Conservation (phyloP, 2,329 filamentous ascomycete genomes). For the Colletotrichum noveboracense region DNA sequence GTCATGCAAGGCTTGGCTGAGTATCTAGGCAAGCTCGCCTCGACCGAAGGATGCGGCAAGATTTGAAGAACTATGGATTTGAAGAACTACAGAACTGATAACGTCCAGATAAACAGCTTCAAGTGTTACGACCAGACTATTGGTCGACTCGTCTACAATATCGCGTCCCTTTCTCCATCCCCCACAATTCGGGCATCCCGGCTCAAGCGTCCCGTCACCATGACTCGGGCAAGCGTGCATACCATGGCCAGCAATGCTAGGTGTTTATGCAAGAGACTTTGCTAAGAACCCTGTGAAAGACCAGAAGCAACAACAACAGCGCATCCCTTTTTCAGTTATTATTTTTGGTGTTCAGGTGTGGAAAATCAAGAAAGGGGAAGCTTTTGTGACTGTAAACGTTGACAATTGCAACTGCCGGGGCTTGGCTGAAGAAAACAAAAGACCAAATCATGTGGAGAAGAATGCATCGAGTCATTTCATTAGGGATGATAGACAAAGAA, state of each 20-base stretch:
- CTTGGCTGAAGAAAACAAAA: not conserved
- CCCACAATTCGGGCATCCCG: not conserved
- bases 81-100: not conserved
- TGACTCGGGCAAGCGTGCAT: not conserved
- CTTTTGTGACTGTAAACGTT: not conserved
- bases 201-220: not conserved
- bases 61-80: not conserved
- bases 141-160: not conserved
- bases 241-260: not conserved
- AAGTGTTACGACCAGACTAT: not conserved
- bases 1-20: not conserved
- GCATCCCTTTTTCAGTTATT: not conserved
- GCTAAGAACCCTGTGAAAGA: not conserved
- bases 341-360: not conserved
- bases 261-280: not conserved
- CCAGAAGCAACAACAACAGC: not conserved
- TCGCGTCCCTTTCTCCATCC: not conserved
- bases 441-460: not conserved
- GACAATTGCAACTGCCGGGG: not conserved
- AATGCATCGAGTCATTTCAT: not conserved
- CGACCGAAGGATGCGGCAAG: not conserved
- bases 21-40: not conserved
- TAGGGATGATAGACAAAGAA: not conserved
- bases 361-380: not conserved
- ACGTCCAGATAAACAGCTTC: fast-evolving